These are phyloP conservation scores for Neoscytalidium dimidiatum DNA, from an alignment of 2,329 filamentous ascomycete species.

Conservation along the genomic window DNA sequence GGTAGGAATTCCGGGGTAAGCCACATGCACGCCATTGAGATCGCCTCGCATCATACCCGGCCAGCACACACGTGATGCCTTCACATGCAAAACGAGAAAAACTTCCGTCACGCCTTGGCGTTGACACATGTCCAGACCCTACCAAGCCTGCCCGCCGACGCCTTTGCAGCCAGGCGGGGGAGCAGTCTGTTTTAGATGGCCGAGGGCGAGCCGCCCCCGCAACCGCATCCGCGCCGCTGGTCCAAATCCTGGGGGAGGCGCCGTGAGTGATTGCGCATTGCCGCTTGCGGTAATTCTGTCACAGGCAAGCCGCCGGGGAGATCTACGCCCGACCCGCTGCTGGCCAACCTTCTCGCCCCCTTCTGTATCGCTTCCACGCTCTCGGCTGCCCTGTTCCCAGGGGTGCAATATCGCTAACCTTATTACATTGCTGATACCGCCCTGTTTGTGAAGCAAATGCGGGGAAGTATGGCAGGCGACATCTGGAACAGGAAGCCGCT, in stretches of 20 bases:
- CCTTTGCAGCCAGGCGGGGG: neutral
- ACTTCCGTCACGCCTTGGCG: neutral
- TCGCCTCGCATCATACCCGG: neutral
- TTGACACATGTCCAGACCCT: slow-evolving; percentile 8
- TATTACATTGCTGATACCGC: neutral
- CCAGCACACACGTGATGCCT: neutral
- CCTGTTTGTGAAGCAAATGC: neutral
- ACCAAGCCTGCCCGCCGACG: neutral
- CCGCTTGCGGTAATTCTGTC: neutral
- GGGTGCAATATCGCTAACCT: too few species aligned
- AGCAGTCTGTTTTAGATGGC: neutral
- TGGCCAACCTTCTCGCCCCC: neutral
- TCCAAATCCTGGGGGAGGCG: neutral
- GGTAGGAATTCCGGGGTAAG: slow-evolving; percentile 15
- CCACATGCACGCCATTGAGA: slow-evolving; percentile 15
- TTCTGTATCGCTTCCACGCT: neutral
- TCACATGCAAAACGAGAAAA: slow-evolving; percentile 7
- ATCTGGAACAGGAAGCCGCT: neutral
- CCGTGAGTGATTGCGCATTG: neutral
- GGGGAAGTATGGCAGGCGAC: neutral
- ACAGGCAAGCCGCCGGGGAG: neutral
- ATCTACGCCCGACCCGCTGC: neutral
- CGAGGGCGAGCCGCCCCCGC: neutral
- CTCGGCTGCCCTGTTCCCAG: neutral
- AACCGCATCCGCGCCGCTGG: neutral